Evolutionary conservation across 441 rosid species (phyloP).

Genomic region (Erodium moschatum): DNA sequence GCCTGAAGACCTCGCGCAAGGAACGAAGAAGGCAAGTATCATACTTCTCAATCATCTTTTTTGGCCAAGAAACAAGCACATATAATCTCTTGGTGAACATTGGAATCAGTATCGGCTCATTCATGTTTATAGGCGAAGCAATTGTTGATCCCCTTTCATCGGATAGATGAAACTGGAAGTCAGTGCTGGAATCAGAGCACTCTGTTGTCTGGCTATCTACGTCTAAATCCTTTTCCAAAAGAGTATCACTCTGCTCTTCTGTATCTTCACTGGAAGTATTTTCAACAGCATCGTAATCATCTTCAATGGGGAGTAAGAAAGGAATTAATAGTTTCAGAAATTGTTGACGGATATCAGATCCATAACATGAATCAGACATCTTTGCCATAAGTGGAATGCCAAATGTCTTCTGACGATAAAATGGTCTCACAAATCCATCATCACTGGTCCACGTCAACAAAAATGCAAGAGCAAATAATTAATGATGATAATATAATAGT

Average conservation of each 20-base stretch:
- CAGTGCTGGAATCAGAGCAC: conserved; percentile 39
- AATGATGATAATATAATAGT: conserved; percentile 11
- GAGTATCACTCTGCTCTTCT: conserved; percentile 18
- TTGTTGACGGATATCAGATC: conserved; percentile 47
- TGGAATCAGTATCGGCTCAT: conserved; percentile 35
- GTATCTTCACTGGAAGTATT: conserved; percentile 30
- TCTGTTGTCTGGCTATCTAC: conserved; percentile 28
- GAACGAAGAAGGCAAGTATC: conserved; percentile 41
- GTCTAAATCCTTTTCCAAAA: conserved; percentile 26
- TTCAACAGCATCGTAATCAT: conserved; percentile 24
- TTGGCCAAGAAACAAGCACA: conserved; percentile 56
- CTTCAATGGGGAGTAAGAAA: conserved; percentile 38
- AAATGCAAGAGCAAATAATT: conserved; percentile 17
- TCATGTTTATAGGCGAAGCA: conserved; percentile 39
- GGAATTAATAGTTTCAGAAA: conserved; percentile 56
- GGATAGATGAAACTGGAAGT: conserved; percentile 52
- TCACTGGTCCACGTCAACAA: conserved; percentile 38
- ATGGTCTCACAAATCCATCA: conserved; percentile 43
- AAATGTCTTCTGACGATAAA: conserved; percentile 47
- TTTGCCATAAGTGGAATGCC: conserved; percentile 83
- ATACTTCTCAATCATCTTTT: conserved; percentile 39
- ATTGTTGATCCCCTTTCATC: conserved; percentile 54
- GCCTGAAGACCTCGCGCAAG: conserved; percentile 48
- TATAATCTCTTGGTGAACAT: conserved; percentile 28
- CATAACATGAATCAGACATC: conserved; percentile 37